Evolutionary conservation across 768 basidiomycete genomes (phyloP).

Genomic region (Strobilomyces dryophilus): DNA sequence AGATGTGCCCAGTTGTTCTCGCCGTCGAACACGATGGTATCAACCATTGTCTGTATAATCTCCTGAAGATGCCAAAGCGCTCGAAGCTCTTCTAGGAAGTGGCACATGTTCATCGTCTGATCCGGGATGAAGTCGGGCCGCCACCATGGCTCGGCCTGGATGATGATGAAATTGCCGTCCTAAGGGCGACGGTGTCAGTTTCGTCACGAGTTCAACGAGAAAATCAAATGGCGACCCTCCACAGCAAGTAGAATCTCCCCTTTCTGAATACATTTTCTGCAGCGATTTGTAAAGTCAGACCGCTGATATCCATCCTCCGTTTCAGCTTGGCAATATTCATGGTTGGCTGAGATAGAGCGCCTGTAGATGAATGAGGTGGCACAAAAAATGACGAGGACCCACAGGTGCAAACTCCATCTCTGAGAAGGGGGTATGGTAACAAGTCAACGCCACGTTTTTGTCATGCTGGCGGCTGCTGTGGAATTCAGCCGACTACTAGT

Average conservation of each 20-base stretch:
- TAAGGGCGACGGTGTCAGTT: conserved; percentile 13
- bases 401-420: conserved; percentile 29
- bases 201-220: background rate
- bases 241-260: conserved; percentile 26
- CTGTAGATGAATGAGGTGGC: conserved; percentile 5
- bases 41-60: conserved; percentile 33
- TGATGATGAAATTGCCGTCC: conserved; percentile 25
- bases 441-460: conserved; percentile 18
- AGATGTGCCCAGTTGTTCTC: conserved; percentile 34
- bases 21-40: conserved; percentile 26
- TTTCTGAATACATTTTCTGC: background rate
- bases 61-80: conserved; percentile 26
- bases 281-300: conserved; percentile 19
- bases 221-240: conserved; percentile 20
- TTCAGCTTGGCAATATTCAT: conserved; percentile 21
- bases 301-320: conserved; percentile 22
- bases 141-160: conserved; percentile 30
- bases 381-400: conserved; percentile 17
- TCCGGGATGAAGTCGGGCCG: conserved; percentile 8
- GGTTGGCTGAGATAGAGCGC: conserved; percentile 8
- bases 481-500: conserved; percentile 3
- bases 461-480: conserved; percentile 12
- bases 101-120: background rate
- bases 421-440: background rate
- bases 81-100: conserved; percentile 16